Evolutionary conservation across 139 green algal genomes (phyloP), one percentile per base, ranked within the genome.

Genomic region (Deuterostichococcus epilithicus): DNA sequence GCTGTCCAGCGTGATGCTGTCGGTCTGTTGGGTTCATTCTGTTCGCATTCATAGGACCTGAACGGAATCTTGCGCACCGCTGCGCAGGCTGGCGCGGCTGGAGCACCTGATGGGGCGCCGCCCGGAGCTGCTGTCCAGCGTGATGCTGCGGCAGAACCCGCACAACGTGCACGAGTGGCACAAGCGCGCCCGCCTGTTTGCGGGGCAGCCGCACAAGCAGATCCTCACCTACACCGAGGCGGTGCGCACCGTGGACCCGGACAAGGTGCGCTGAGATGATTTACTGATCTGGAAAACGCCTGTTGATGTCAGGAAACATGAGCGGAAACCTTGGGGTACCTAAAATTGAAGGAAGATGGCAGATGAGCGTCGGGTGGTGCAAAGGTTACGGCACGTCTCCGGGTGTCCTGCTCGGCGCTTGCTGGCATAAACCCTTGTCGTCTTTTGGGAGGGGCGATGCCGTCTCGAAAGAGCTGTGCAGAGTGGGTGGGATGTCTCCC

Each of bases 91-190:
- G n/a, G 95, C 91, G 5, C 87, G 94, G 36, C 76, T 99, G 59
- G 94, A 99, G 78, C 77, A 92, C 83, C 81, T 96, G 37, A 90
- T 95, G 77, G 84, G 88, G 71, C 83, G 94, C n/a, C 87, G 96
- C n/a, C 93, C 93, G 5, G 92, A 94, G 84, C 84, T 98, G 83
- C 83, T 98, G 76, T 90, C 74, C 75, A 90, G 81, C 65, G 96
- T 99, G 34, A 93, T 98, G 87, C 90, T 99, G 78, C 88, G 95
- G 67, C 95, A 99, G 86, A 98, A 99, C 89, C 95, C 95, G 36
- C 93, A 99, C 89, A 98, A 97, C 74, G 95, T 99, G 78, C 79
- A 89, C 73, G 95, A 99, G 86, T 97, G 93, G 93, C 91, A 95
- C 84, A 97, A 97, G 83, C 87, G 96, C 36, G 93, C 94, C 33